Evolutionary conservation across 2,329 filamentous ascomycete species (phyloP).

Genomic region (Dissoconium aciculare): DNA sequence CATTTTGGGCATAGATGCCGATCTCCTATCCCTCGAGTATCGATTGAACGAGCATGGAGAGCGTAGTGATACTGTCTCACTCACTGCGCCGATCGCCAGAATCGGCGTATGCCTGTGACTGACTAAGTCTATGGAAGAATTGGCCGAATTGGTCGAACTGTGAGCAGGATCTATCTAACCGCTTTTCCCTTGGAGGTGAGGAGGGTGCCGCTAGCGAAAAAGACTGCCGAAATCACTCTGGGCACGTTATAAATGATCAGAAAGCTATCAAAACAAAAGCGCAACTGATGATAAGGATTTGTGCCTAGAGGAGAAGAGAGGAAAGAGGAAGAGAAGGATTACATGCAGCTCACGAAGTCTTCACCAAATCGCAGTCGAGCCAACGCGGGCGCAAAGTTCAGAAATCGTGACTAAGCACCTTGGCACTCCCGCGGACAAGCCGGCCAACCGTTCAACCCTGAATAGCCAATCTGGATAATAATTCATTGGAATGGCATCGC

Average conservation of each 20-base stretch:
- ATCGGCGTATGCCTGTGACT: too few relatives aligned
- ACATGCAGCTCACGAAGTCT: constrained; percentile 4
- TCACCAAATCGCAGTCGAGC: constrained; percentile 1
- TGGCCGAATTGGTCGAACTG: too few relatives aligned
- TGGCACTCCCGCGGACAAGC: constrained; percentile 4
- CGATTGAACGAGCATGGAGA: too few relatives aligned
- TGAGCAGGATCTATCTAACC: constrained; percentile 96
- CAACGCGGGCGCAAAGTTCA: constrained; percentile 1
- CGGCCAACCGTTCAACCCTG: constrained; percentile 1
- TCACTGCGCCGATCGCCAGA: too few relatives aligned
- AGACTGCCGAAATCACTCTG: constrained; percentile 65
- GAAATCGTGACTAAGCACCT: constrained; percentile 3
- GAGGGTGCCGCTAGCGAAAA: constrained; percentile 98
- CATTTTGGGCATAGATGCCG: too few relatives aligned
- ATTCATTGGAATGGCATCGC: too few relatives aligned
- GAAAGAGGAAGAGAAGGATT: constrained; percentile 4
- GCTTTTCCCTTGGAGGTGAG: constrained; percentile 51
- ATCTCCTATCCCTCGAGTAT: too few relatives aligned
- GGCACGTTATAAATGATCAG: constrained; percentile 86
- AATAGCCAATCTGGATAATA: constrained; percentile 1
- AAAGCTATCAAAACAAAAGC: constrained; percentile 50
- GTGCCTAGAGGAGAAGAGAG: constrained; percentile 42
- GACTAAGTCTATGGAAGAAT: too few relatives aligned
- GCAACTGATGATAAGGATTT: constrained; percentile 90
- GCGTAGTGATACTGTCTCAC: too few relatives aligned